A percentile compares a stretch with the other conserved stretches of the same genome.
Conservation (phyloP, 1,284 basidiomycete species). For the Apiotrichum siamense region DNA sequence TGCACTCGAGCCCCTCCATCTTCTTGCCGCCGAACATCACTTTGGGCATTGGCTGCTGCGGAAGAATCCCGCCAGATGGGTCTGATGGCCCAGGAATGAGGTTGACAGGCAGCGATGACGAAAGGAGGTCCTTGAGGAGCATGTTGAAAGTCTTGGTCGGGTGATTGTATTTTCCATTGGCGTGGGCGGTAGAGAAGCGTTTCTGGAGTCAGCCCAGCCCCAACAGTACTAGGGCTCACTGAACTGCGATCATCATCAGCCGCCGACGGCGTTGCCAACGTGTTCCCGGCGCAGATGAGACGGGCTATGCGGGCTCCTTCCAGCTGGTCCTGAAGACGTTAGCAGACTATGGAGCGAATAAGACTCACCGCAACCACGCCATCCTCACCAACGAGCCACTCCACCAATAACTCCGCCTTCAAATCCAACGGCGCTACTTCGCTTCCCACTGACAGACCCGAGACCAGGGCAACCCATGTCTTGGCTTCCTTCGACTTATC, state of each 20-base stretch:
- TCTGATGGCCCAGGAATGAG: slow-evolving; percentile 80
- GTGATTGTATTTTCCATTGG: slow-evolving; percentile 58
- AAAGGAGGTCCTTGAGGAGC: slow-evolving; percentile 64
- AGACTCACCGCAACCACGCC: slow-evolving; percentile 57
- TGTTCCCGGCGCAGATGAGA: slow-evolving; percentile 80
- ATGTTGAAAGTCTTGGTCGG: slow-evolving; percentile 66
- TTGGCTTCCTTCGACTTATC: slow-evolving; percentile 35
- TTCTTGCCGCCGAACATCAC: slow-evolving; percentile 76
- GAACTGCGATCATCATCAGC: slow-evolving; percentile 54
- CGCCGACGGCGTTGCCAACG: slow-evolving; percentile 57
- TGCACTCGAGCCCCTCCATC: slow-evolving; percentile 61
- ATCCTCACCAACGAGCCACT: slow-evolving; percentile 79
- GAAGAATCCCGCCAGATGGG: slow-evolving; percentile 79
- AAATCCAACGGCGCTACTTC: slow-evolving; percentile 59
- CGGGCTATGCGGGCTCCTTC: slow-evolving; percentile 68
- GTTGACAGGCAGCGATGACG: slow-evolving; percentile 67
- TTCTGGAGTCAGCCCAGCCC: slow-evolving; percentile 31
- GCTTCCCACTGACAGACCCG: slow-evolving; percentile 67
- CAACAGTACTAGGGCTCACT: slow-evolving; percentile 44
- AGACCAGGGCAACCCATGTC: slow-evolving; percentile 74
- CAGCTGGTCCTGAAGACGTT: slow-evolving; percentile 52
- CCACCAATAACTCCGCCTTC: slow-evolving; percentile 70
- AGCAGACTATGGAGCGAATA: neutral
- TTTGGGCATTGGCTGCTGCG: slow-evolving; percentile 87
- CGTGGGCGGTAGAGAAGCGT: slow-evolving; percentile 44